Evolutionary conservation across 2,329 filamentous ascomycete genomes (phyloP), one percentile per base, ranked within the genome.

Genomic region (Teratosphaeriaceae sp.): DNA sequence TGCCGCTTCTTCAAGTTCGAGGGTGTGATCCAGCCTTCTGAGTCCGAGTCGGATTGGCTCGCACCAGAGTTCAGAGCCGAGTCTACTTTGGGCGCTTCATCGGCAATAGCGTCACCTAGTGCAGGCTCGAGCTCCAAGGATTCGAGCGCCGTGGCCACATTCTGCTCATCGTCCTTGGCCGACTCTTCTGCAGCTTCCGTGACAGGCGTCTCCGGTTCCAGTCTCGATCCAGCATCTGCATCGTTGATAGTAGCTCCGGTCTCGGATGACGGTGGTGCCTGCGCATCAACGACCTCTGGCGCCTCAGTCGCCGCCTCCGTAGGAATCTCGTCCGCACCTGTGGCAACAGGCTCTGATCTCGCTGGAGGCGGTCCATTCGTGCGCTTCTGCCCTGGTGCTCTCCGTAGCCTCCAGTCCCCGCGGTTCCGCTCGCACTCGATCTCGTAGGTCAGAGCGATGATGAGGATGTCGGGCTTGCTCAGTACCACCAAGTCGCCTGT

Each of bases 11-110:
- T 85, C 52, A 98, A 76, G 67, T 97, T 98, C 30, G 83, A 82
- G 1, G 90, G 88, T 0, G 92, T 97, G 63, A 97, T 96, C 90
- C 90, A 97, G 56, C 82, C 86, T 51, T 84, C 87, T 13, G 74
- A 76, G 45, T 80, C 79, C 7, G 64, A 64, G 26, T 74, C 75
- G 72, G 74, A 23, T 69, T 69, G 21, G 62, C 58, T 48, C 39
- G 45, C 50, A 2, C 50, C 47, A 12, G 55, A 49, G 23, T 55
- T 48, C 11, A 48, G 52, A 2, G 54, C 44, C 15, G 52, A 54
- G 16, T 57, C 57, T 26, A 55, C 43, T 39, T 45, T 58, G 48
- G 53, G 33, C 5, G 49, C 44, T 38, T 33, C 5, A 50, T 55
- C 31, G 15, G 11, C 15, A 34, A 18, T 5, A 5, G 18, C 5